Base-by-base conservation (phyloP, 2,329 filamentous ascomycete species). In the Sporothrix variecibatus region DNA sequence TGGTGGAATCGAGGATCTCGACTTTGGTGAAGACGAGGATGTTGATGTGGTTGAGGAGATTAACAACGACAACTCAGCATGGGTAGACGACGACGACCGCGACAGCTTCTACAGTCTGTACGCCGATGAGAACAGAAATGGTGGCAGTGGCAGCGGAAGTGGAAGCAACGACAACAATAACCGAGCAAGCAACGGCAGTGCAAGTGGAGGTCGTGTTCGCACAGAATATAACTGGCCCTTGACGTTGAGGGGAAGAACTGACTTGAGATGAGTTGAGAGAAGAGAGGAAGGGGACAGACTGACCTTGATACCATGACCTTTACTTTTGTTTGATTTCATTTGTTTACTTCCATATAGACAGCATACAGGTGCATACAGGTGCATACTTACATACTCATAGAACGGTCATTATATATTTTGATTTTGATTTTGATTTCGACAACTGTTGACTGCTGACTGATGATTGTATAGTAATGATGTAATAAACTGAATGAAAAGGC, bases 201-300 rank as follows among this genome's bases (percentile, higher is more conserved):
- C 34, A 3, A 34, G 58, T 5, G 28, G 31, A 3, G 2, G 23
- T 15, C 64, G 40, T 31, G 9, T 65, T 26, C n/a, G 43, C 43
- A 26, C 15, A 12, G 53, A 71, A 9, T 68, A 51, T n/a, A 71
- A 26, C 23, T 60, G 51, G 69, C 69, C 69, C 4, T 31, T 60
- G n/a, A 34, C 51, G 28, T 17, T 7, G 20, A 28, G 43, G 8
- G 9, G n/a, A 20, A 1, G 4, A 11, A 62, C 28, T 38, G 58
- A 62, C 15, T 5, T 31, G 28, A 62, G 28, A 46, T n/a, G 17
- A 23, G 34, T n/a, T 5, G 62, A 26, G 12, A 11, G 46, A 2
- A 12, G 15, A 17, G 6, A 3, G 3, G 56, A 28, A 58, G 56
- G 8, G 26, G 15, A 34, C 23, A 34, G 56, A 58, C 53, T 62